phyloP scores from a whole-genome alignment of 305 asterid genomes.

The Stenogyne calaminthoides region DNA sequence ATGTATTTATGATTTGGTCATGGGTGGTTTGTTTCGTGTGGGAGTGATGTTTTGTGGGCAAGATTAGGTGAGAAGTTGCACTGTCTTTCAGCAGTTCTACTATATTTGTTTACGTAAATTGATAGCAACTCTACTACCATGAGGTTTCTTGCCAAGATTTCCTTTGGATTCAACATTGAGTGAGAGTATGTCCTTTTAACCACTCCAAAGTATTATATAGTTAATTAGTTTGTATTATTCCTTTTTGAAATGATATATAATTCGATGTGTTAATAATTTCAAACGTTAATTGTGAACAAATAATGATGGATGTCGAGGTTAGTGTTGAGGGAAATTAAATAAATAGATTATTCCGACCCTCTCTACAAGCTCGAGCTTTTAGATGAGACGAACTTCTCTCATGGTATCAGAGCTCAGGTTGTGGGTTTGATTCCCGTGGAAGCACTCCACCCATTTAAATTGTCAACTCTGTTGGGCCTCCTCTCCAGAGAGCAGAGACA shows the following conservation, averaged over 20 bases:
- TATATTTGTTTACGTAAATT: neutral
- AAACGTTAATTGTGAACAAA: neutral
- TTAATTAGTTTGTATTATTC: neutral
- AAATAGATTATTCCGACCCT: no score
- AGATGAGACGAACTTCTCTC: no score
- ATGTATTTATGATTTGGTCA: neutral
- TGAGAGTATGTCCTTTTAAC: constrained; percentile 15
- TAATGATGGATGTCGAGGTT: neutral
- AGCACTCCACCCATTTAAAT: no score
- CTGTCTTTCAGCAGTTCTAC: constrained; percentile 44
- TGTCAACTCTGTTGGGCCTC: no score
- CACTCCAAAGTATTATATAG: neutral
- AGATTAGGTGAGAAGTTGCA: constrained; percentile 73
- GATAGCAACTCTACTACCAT: neutral
- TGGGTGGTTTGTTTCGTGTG: constrained; percentile 52
- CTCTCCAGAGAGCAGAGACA: no score
- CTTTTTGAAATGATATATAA: neutral
- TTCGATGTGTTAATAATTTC: neutral
- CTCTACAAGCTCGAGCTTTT: no score
- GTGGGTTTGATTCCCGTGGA: no score
- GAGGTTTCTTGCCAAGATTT: constrained; percentile 33
- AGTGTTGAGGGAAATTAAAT: no score
- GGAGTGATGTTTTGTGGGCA: constrained; percentile 38
- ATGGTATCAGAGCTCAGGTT: no score
- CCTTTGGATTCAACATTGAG: constrained; percentile 13